Evolutionary conservation across 2,329 filamentous ascomycete species (phyloP), one percentile per base, ranked within the genome.

Genomic region (Phoma sp.): DNA sequence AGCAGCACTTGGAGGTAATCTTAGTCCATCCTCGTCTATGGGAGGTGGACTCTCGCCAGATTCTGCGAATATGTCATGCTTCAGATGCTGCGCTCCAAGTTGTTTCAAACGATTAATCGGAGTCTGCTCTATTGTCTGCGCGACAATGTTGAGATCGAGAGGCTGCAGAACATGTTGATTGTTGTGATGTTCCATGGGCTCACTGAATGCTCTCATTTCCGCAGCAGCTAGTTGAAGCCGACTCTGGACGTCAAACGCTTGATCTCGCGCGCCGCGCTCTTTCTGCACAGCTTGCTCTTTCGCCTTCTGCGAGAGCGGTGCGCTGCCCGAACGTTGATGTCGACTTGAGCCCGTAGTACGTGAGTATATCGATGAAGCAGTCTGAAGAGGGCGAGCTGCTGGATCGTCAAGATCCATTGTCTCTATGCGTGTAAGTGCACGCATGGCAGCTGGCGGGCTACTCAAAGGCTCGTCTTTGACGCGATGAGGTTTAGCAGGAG

Each of bases 391-490:
- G 8, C 56, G 61, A 9, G 77, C 74, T 2, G 64, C 64, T 6
- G 75, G 53, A 13, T 72, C 71, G 55, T 81, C 79, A 2, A 81
- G 69, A 60, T 81, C 79, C 29, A 80, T 74, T 2, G 76, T 78
- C 50, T 78, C 73, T 7, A 65, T 74, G 8, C 72, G 71, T 4
- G 68, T 42, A 3, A 69, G 57, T 8, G 57, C 64, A 41, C 62
- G 38, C 22, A 47, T 30, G 30, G 39, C 40, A 30, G 52, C 24
- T 3, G 60, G 58, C 7, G 68, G 65, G 52, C 75, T 78, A 43
- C 73, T 75, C 43, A 47, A 57, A 7, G 62, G 67, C 51, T 80
- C 77, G 13, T 77, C 75, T 52, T 77, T 77, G 43, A 80, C 62
- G 22, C 64, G 68, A 32, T 75, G 65, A 32, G 71, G 69, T 30